phyloP scores from a whole-genome alignment of 2,329 filamentous ascomycete genomes.

The Blastomyces percursus region DNA sequence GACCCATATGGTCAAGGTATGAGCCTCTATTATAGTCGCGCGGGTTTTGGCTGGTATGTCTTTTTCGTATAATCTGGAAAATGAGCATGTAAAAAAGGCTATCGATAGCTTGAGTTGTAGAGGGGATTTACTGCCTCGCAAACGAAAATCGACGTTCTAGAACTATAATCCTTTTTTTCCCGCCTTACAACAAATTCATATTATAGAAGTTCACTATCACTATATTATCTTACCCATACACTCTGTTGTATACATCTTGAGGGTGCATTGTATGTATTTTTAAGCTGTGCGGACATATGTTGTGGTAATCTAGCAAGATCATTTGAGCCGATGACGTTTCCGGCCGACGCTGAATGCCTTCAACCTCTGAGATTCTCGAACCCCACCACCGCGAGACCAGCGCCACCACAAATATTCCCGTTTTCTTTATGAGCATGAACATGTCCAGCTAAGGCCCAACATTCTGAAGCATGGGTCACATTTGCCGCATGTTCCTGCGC shows the following conservation, averaged over 20 bases:
- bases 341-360: neutral
- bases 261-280: neutral
- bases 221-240: neutral
- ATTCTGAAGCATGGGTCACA: neutral
- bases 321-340: neutral
- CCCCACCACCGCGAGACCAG: neutral
- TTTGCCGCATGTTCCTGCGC: constrained; percentile 4
- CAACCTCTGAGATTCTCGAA: neutral
- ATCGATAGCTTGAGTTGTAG: neutral
- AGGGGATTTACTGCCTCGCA: neutral
- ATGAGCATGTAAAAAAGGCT: neutral
- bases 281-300: neutral
- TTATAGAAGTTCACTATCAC: neutral
- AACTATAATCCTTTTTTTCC: neutral
- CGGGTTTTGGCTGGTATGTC: neutral
- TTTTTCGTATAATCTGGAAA: neutral
- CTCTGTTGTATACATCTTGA: neutral
- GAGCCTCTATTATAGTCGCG: neutral
- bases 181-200: neutral
- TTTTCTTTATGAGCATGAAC: neutral
- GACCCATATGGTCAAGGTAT: neutral
- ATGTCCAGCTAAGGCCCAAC: neutral
- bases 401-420: neutral
- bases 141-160: neutral
- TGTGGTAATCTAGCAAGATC: neutral